A percentile compares a stretch with the other conserved stretches of the same genome.
These are phyloP conservation scores for Tagetes patula DNA, from an alignment of 129 eudicot species.

Conservation along the genomic window DNA sequence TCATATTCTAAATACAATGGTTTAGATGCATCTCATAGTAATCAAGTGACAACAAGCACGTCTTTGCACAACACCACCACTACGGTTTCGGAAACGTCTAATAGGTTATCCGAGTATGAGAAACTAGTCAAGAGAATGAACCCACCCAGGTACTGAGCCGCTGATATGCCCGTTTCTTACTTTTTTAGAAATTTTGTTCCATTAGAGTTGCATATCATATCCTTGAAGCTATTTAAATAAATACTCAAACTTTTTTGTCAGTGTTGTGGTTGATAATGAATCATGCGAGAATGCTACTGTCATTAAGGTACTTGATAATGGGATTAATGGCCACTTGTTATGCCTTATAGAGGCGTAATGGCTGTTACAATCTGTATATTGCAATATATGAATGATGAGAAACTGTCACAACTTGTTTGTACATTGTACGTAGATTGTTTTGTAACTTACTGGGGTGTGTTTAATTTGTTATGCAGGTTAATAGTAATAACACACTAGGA, in stretches of 20 bases:
- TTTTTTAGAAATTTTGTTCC: background rate
- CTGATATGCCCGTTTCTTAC: background rate
- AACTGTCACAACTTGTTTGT: background rate
- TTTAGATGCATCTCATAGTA: background rate
- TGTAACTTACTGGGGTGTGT: background rate
- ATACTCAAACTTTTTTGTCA: background rate
- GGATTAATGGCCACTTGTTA: background rate
- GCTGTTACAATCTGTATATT: background rate
- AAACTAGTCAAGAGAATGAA: constrained; percentile 3
- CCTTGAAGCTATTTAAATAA: background rate
- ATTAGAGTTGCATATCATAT: background rate
- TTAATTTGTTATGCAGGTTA: background rate
- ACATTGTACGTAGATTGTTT: background rate
- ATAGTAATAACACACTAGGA: constrained; percentile 12
- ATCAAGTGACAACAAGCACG: background rate
- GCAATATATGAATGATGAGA: background rate
- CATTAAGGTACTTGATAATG: constrained; percentile 53
- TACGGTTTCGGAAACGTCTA: background rate
- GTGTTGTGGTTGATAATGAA: constrained; percentile 75
- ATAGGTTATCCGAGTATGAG: background rate
- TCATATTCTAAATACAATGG: background rate
- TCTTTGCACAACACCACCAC: background rate
- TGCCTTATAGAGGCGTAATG: background rate
- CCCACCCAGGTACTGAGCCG: constrained; percentile 8
- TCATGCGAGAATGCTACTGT: constrained; percentile 83